These are phyloP conservation scores for Rhizodiscina lignyota DNA, from an alignment of 495 filamentous ascomycete species.

Conservation along the genomic window DNA sequence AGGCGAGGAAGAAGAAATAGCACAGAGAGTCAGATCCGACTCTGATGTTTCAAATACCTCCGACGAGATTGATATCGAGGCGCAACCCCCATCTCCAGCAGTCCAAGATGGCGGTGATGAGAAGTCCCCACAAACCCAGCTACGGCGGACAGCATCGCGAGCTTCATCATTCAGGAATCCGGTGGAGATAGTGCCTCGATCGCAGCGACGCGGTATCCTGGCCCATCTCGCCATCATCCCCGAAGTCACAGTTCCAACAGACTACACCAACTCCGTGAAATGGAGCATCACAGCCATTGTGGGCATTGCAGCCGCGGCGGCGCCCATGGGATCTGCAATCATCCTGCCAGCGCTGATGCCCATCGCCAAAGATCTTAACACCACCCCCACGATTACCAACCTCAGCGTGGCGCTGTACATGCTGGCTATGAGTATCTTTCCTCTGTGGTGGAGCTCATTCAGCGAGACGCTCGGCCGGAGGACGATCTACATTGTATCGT, in stretches of 20 bases:
- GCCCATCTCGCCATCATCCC: constrained; percentile 59
- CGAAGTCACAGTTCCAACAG: constrained; percentile 59
- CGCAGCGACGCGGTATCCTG: constrained; percentile 58
- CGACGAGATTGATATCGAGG: too few relatives aligned
- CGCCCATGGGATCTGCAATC: constrained; percentile 74
- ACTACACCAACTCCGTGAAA: constrained; percentile 57
- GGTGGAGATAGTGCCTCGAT: constrained; percentile 49
- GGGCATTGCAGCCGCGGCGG: constrained; percentile 55
- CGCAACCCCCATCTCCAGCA: too few relatives aligned
- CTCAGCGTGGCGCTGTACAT: constrained; percentile 77
- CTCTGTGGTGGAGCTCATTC: constrained; percentile 89
- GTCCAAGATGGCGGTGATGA: too few relatives aligned
- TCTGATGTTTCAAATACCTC: too few relatives aligned
- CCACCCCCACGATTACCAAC: constrained; percentile 59
- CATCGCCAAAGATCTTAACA: constrained; percentile 46
- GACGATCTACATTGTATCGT: constrained; percentile 73
- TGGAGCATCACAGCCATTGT: constrained; percentile 76
- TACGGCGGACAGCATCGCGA: too few relatives aligned
- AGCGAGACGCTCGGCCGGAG: constrained; percentile 70
- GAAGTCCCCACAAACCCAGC: too few relatives aligned
- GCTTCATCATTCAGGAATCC: too few relatives aligned
- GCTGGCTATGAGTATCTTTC: constrained; percentile 80
- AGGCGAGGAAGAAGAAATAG: too few relatives aligned
- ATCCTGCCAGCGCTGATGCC: constrained; percentile 64
- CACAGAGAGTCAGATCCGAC: too few relatives aligned